Percentiles rank a stretch among this genome's conserved stretches.
Evolutionary conservation across 805 yeast species (phyloP).

Genomic region (Scheffersomyces ergatensis): DNA sequence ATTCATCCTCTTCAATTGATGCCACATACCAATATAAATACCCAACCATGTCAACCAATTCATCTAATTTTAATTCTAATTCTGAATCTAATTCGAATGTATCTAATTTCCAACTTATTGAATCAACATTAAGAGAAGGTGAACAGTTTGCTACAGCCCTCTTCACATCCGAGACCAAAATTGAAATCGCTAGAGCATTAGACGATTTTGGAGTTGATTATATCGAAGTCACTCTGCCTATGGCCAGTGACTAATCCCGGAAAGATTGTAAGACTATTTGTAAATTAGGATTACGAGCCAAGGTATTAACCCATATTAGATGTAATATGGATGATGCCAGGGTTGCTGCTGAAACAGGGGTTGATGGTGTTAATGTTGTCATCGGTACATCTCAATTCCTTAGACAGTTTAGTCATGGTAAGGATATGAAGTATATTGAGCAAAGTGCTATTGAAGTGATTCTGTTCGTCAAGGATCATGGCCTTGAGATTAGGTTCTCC

Average conservation of each 20-base stretch:
- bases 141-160: conserved; percentile 65
- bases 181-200: conserved; percentile 58
- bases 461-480: conserved; percentile 59
- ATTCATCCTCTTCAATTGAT: neutral
- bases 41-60: conserved; percentile 13
- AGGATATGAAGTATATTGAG: conserved; percentile 59
- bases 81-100: conserved; percentile 57
- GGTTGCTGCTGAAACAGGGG: conserved; percentile 61
- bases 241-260: conserved; percentile 57
- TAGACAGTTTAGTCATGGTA: conserved; percentile 58
- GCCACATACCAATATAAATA: neutral
- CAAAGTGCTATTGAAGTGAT: conserved; percentile 57
- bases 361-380: conserved; percentile 61
- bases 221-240: conserved; percentile 59
- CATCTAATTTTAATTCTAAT: conserved; percentile 58
- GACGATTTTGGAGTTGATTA: conserved; percentile 63
- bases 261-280: conserved; percentile 58
- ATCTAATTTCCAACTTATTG: conserved; percentile 50
- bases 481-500: conserved; percentile 56
- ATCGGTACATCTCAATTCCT: conserved; percentile 59
- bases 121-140: conserved; percentile 61
- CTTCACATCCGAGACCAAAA: conserved; percentile 53
- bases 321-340: conserved; percentile 63
- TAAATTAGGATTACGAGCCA: conserved; percentile 56
- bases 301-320: conserved; percentile 57